Evolutionary conservation across 257 asterid genomes (phyloP).

Genomic region (Plectranthus barbatus): DNA sequence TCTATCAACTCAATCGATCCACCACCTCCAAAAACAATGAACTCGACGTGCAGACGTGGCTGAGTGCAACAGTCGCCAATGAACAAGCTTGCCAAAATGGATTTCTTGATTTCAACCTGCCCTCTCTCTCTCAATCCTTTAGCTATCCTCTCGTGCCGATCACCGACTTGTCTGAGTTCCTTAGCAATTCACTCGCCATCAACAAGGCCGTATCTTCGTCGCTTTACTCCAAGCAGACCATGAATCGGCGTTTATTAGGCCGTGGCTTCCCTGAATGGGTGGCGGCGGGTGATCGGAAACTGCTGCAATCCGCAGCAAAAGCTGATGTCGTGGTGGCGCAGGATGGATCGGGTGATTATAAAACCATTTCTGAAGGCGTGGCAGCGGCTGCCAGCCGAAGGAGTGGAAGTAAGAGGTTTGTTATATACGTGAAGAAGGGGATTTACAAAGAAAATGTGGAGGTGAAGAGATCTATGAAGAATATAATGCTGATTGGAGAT

Average conservation of each 20-base stretch:
- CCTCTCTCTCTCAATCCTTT: neutral
- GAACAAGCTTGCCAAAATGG: slow-evolving; percentile 47
- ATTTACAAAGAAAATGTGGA: slow-evolving; percentile 45
- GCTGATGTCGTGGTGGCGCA: slow-evolving; percentile 43
- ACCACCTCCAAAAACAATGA: neutral
- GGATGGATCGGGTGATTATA: slow-evolving; percentile 51
- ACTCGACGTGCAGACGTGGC: slow-evolving; percentile 44
- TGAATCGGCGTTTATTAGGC: neutral
- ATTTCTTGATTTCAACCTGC: slow-evolving; percentile 32
- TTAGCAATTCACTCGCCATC: slow-evolving; percentile 51
- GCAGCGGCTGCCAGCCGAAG: slow-evolving; percentile 13
- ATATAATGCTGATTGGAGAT: slow-evolving; percentile 27
- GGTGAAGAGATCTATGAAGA: slow-evolving; percentile 32
- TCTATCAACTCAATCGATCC: slow-evolving; percentile 27
- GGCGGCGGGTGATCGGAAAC: slow-evolving; percentile 22
- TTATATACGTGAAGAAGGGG: slow-evolving; percentile 47
- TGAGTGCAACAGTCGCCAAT: slow-evolving; percentile 52
- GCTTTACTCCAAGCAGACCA: neutral
- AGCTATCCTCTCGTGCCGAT: neutral
- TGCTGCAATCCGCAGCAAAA: slow-evolving; percentile 20
- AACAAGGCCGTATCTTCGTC: slow-evolving; percentile 30
- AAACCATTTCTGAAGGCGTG: slow-evolving; percentile 44
- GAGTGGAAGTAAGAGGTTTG: slow-evolving; percentile 29
- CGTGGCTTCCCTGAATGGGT: slow-evolving; percentile 40
- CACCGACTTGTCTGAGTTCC: slow-evolving; percentile 20